A percentile compares a stretch with the other conserved stretches of the same genome.
These are phyloP conservation scores for Pleurotus tuoliensis DNA, from an alignment of 768 basidiomycete genomes.

Conservation along the genomic window DNA sequence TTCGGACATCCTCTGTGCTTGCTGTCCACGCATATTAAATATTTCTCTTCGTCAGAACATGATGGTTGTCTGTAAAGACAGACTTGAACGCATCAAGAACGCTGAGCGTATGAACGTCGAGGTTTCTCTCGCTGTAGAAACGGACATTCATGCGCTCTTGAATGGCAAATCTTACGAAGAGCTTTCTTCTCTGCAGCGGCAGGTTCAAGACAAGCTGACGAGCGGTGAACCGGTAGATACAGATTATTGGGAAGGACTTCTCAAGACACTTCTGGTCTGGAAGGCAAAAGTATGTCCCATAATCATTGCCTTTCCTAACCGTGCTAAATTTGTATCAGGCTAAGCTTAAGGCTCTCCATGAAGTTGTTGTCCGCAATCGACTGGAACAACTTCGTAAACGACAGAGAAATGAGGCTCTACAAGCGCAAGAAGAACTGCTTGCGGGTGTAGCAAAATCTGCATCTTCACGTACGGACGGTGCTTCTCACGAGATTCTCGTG, in stretches of 20 bases:
- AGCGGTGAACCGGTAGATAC: conserved; percentile 95
- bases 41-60: conserved; percentile 60
- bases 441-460: conserved; percentile 71
- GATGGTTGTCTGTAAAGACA: conserved; percentile 95
- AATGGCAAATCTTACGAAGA: conserved; percentile 86
- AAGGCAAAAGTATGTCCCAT: conserved; percentile 76
- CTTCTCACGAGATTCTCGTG: conserved; percentile 3
- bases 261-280: conserved; percentile 92
- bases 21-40: neutral
- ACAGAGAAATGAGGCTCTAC: conserved; percentile 93
- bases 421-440: conserved; percentile 87
- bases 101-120: conserved; percentile 62
- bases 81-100: conserved; percentile 69
- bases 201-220: conserved; percentile 82
- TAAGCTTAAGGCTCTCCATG: conserved; percentile 87
- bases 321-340: conserved; percentile 46
- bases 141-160: conserved; percentile 77
- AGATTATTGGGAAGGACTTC: conserved; percentile 94
- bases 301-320: neutral
- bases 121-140: conserved; percentile 76
- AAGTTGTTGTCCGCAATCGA: conserved; percentile 94
- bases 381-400: conserved; percentile 93
- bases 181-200: conserved; percentile 75
- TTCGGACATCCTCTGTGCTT: conserved; percentile 4
- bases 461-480: conserved; percentile 31